Evolutionary conservation across 2,329 filamentous ascomycete genomes (phyloP).

Genomic region (Sordariomycetes sp.): DNA sequence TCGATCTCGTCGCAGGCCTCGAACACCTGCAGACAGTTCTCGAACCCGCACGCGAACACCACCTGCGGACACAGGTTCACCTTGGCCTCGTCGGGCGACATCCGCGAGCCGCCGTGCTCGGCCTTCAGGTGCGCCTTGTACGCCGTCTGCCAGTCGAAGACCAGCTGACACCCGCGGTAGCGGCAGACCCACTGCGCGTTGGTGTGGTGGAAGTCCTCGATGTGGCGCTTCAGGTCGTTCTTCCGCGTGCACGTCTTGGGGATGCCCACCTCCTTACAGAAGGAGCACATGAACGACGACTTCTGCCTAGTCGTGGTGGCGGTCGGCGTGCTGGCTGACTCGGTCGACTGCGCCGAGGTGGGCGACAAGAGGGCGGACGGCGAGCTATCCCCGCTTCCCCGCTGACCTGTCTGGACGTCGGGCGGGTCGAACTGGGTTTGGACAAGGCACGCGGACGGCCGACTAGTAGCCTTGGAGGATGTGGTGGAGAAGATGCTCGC

Average conservation of each 20-base stretch:
- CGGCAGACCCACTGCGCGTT: slow-evolving; percentile 35
- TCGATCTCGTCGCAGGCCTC: slow-evolving; percentile 29
- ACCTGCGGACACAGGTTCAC: slow-evolving; percentile 32
- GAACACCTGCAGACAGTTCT: slow-evolving; percentile 30
- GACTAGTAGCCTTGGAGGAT: slow-evolving; percentile 18
- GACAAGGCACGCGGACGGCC: not conserved
- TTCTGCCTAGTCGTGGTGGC: slow-evolving; percentile 20
- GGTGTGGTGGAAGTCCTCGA: slow-evolving; percentile 35
- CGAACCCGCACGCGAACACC: slow-evolving; percentile 37
- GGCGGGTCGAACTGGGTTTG: slow-evolving; percentile 6
- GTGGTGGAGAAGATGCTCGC: slow-evolving; percentile 29
- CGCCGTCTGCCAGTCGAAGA: slow-evolving; percentile 36
- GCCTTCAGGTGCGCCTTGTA: slow-evolving; percentile 36
- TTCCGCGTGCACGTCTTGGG: slow-evolving; percentile 32
- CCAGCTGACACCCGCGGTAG: slow-evolving; percentile 28
- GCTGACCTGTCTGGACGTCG: slow-evolving; percentile 11
- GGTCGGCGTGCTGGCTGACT: not conserved
- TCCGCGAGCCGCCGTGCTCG: slow-evolving; percentile 28
- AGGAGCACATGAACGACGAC: slow-evolving; percentile 25
- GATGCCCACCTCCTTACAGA: slow-evolving; percentile 30
- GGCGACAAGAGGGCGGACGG: slow-evolving; percentile 6
- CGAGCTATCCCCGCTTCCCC: slow-evolving; percentile 12
- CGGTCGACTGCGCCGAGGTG: not conserved
- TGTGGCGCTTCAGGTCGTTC: slow-evolving; percentile 37
- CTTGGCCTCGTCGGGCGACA: slow-evolving; percentile 29